Evolutionary conservation across 2,329 filamentous ascomycete species (phyloP).

Genomic region (Ophiostoma fasciatum): DNA sequence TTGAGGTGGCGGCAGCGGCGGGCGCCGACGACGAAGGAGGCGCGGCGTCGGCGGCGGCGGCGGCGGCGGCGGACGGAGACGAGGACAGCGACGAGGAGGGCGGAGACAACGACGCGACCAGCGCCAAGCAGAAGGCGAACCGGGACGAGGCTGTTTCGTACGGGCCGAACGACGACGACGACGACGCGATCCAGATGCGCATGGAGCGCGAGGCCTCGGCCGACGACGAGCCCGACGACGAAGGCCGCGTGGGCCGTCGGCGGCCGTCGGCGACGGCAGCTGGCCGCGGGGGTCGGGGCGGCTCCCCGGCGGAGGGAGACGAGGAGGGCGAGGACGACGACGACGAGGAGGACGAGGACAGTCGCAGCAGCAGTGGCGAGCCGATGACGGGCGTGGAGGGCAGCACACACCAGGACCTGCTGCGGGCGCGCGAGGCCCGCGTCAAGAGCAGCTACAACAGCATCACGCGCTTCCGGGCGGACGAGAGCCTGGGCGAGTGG

Average conservation of each 20-base stretch:
- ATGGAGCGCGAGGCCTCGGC: conserved; percentile 43
- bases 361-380: conserved; percentile 11
- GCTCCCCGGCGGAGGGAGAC: no score
- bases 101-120: conserved; percentile 65
- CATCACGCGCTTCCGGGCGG: conserved; percentile 65
- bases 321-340: background rate
- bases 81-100: conserved; percentile 57
- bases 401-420: conserved; percentile 13
- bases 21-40: conserved; percentile 14
- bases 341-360: background rate
- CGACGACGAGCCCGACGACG: conserved; percentile 35
- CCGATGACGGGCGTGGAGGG: conserved; percentile 19
- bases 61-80: conserved; percentile 27
- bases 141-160: conserved; percentile 74
- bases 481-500: conserved; percentile 56
- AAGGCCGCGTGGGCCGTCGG: conserved; percentile 36
- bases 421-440: conserved; percentile 42
- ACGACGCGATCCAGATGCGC: conserved; percentile 55
- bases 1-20: conserved; percentile 33
- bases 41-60: conserved; percentile 26
- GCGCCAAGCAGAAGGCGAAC: conserved; percentile 60
- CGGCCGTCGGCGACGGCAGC: conserved; percentile 16
- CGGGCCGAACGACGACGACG: conserved; percentile 83
- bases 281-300: background rate
- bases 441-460: conserved; percentile 50